These are phyloP conservation scores for Annulohypoxylon truncatum DNA, from an alignment of 2,329 filamentous ascomycete species.

Conservation along the genomic window DNA sequence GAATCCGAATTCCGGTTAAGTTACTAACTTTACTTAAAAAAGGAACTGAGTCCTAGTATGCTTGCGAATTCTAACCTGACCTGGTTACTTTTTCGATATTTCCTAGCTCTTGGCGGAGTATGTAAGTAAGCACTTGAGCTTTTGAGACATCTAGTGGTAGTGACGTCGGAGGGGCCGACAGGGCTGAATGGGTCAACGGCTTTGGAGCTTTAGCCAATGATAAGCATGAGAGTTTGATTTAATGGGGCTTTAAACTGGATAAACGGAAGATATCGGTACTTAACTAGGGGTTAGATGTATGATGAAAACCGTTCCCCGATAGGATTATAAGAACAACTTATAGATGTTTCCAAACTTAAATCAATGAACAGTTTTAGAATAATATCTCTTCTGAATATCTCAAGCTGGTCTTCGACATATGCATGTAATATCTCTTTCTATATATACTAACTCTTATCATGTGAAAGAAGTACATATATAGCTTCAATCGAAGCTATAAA, in stretches of 20 bases:
- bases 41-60: not conserved
- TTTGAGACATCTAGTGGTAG: constrained; percentile 21
- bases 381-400: not conserved
- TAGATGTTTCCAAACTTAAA: not conserved
- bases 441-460: not conserved
- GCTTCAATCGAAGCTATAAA: not conserved
- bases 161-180: constrained; percentile 30
- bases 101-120: not conserved
- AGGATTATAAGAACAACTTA: not conserved
- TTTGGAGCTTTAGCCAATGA: constrained; percentile 26
- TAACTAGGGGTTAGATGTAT: not conserved
- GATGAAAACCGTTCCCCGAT: not conserved
- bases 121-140: not conserved
- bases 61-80: not conserved
- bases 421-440: not conserved
- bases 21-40: not conserved
- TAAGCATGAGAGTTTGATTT: not conserved
- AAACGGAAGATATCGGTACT: not conserved
- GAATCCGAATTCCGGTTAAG: not conserved
- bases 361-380: not conserved
- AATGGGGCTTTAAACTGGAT: not conserved
- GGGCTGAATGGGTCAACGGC: constrained; percentile 8
- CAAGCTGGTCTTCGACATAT: not conserved
- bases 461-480: not conserved
- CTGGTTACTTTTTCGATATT: not conserved